These are phyloP conservation scores for Apodospora peruviana DNA, from an alignment of 495 filamentous ascomycete genomes.

Conservation along the genomic window DNA sequence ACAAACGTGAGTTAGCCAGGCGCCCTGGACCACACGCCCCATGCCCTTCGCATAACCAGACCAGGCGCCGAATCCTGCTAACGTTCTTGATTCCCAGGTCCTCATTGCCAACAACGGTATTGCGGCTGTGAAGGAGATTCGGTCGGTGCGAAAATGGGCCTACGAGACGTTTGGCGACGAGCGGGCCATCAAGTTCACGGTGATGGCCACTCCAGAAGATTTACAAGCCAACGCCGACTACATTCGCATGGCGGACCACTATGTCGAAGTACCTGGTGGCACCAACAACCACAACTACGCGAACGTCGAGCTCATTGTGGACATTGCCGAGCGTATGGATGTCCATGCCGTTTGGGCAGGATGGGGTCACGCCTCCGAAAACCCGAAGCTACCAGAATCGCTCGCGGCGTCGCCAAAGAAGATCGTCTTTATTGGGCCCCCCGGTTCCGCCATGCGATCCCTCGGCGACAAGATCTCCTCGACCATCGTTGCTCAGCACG, in stretches of 20 bases:
- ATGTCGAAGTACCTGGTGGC: constrained; percentile 97
- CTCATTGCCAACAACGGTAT: constrained; percentile 99
- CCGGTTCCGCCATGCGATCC: constrained; percentile 96
- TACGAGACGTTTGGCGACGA: constrained; percentile 99
- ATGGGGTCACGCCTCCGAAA: constrained; percentile 99
- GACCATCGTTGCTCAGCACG: constrained; percentile 98
- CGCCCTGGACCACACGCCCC: too few species aligned
- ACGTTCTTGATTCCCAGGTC: constrained; percentile 51
- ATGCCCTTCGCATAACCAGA: not conserved
- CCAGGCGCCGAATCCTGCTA: not conserved
- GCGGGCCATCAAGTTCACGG: constrained; percentile 95
- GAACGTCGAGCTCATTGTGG: constrained; percentile 98
- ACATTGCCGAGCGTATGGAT: constrained; percentile 97
- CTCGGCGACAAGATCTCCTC: constrained; percentile 99
- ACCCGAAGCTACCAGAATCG: constrained; percentile 93
- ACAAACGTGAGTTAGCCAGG: constrained; percentile 77
- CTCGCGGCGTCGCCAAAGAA: constrained; percentile 93
- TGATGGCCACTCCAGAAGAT: constrained; percentile 99
- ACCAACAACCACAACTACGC: constrained; percentile 99
- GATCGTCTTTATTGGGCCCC: constrained; percentile 98
- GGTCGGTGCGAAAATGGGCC: constrained; percentile 98
- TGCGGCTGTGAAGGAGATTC: constrained; percentile 97
- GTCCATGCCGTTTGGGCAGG: constrained; percentile 99
- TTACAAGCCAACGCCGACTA: constrained; percentile 96
- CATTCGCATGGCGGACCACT: constrained; percentile 98